Evolutionary conservation across 2,329 filamentous ascomycete genomes (phyloP), one percentile per base, ranked within the genome.

Genomic region (Chaetomium olivaceum): DNA sequence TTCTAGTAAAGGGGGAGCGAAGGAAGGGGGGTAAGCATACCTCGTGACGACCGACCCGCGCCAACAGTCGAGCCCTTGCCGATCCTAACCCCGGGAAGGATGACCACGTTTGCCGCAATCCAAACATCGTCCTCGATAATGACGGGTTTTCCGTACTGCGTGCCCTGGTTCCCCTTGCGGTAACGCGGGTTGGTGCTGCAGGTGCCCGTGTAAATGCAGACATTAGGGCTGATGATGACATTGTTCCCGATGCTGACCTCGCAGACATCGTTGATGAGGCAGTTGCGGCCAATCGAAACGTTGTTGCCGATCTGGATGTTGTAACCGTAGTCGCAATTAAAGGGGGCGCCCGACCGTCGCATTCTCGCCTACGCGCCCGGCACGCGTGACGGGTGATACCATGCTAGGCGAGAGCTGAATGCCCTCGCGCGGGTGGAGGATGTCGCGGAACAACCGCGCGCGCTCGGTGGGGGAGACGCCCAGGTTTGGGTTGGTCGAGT

Each of bases 281-380:
- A 97, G 73, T 92, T 91, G 63, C 91, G 86, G 21, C 90, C 91
- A 70, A 99, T 91, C 63, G 89, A 86, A 2, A 96, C 92, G 69
- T 95, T 89, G 71, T 93, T 89, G 14, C 91, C 93, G 70, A 99
- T 91, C 57, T 86, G 85, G 72, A 98, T 90, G 76, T 99, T 98
- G 80, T 97, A 98, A 0, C 95, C 95, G 74, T 97, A 76, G 73
- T 97, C 93, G 76, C 94, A 97, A 56, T 85, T 89, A 76, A 99
- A 98, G 0, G 94, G 94, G 2, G 91, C 88, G n/a, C 73, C 97
- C 92, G 29, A 99, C 90, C 51, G 89, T 83, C 5, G 91, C 89
- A 63, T 89, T 87, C 19, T 88, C 85, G n/a, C 92, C 92, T 5
- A 95, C 85, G 27, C 82, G 85, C 63, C 86, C 91, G 63, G 80